phyloP scores from a whole-genome alignment of 805 yeast species.

The Candida maesae region DNA sequence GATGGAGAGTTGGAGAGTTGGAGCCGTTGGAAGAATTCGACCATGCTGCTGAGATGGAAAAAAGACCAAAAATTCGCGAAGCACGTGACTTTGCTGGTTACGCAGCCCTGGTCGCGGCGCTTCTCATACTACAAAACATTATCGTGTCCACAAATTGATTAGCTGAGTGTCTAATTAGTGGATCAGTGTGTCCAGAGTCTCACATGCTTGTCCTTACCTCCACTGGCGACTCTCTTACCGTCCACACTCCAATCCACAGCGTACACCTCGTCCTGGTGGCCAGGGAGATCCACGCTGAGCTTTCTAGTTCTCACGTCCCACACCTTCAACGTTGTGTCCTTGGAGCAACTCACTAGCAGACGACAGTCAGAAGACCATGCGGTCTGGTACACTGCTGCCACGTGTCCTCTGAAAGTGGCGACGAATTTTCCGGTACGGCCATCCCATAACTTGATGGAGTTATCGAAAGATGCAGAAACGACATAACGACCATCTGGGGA shows the following conservation, averaged over 20 bases:
- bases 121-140: no score
- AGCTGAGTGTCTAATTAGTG: no score
- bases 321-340: slow-evolving; percentile 92
- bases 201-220: slow-evolving; percentile 94
- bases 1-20: no score
- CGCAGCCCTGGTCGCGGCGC: no score
- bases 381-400: slow-evolving; percentile 95
- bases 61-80: not conserved
- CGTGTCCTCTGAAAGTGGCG: slow-evolving; percentile 93
- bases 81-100: no score
- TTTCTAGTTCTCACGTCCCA: slow-evolving; percentile 92
- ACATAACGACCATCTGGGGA: slow-evolving; percentile 92
- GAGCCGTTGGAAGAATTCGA: no score
- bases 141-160: no score
- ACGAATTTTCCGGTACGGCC: slow-evolving; percentile 88
- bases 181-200: slow-evolving; percentile 82
- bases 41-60: no score
- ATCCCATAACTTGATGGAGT: slow-evolving; percentile 94
- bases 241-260: slow-evolving; percentile 98
- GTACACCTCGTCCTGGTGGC: slow-evolving; percentile 92
- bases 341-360: slow-evolving; percentile 86
- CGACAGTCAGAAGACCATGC: slow-evolving; percentile 97
- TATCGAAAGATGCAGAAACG: slow-evolving; percentile 93
- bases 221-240: slow-evolving; percentile 92
- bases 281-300: slow-evolving; percentile 86